phyloP scores from a whole-genome alignment of 163 green algal species.

The Coccomyxa subellipsoidea region DNA sequence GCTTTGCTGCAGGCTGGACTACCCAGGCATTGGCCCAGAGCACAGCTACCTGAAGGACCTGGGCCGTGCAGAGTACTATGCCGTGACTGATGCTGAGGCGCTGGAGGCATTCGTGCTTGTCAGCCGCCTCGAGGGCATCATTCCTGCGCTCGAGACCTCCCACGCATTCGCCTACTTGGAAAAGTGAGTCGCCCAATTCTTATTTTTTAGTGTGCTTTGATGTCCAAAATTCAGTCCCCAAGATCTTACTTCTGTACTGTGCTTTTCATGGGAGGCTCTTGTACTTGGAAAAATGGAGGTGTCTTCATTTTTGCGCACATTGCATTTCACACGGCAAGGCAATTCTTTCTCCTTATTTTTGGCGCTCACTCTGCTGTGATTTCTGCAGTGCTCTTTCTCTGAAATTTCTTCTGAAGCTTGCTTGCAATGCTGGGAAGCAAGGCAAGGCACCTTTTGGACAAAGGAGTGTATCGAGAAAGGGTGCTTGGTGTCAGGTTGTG shows the following conservation, averaged over 20 bases:
- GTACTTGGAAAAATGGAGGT: no score
- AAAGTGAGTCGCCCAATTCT: slow-evolving; percentile 1
- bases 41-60: slow-evolving; percentile 97
- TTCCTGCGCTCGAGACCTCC: slow-evolving; percentile 94
- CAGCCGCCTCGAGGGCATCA: slow-evolving; percentile 93
- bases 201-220: neutral
- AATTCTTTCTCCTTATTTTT: no score
- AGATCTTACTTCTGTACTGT: neutral
- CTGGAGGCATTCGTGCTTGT: slow-evolving; percentile 61
- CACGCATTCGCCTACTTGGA: slow-evolving; percentile 95
- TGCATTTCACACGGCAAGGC: no score
- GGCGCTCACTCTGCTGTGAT: no score
- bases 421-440: neutral
- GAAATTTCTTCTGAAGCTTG: no score
- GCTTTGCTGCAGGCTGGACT: slow-evolving; percentile 87
- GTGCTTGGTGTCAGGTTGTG: slow-evolving; percentile 57
- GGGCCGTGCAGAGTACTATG: slow-evolving; percentile 85
- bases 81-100: slow-evolving; percentile 78
- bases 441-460: neutral
- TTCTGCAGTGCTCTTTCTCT: no score
- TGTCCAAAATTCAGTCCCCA: neutral
- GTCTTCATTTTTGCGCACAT: no score
- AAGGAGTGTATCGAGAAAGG: neutral
- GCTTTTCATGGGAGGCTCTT: neutral
- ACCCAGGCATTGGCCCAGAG: slow-evolving; percentile 96